Conservation (phyloP, 495 filamentous ascomycete genomes). For the Talaromyces stipitatus region DNA sequence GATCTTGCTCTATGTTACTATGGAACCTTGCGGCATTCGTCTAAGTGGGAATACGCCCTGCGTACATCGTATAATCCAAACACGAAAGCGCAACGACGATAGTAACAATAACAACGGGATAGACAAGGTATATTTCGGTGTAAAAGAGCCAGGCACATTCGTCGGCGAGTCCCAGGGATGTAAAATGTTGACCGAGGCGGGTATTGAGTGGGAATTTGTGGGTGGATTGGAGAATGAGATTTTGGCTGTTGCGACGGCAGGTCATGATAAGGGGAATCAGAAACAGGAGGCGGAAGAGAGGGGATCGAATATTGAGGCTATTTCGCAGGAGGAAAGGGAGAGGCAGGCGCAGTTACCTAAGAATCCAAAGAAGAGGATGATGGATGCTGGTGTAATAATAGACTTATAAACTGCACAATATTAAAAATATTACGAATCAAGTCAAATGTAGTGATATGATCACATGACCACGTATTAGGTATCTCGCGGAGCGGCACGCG, state of each 20-base stretch:
- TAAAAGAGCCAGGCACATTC: conserved; percentile 83
- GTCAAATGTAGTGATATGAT: background rate
- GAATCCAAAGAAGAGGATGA: conserved; percentile 44
- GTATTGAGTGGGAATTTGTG: conserved; percentile 66
- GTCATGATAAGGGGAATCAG: conserved; percentile 49
- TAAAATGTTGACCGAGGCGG: conserved; percentile 58
- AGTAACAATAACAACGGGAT: conserved; percentile 36
- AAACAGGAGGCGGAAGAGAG: conserved; percentile 21
- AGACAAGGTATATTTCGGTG: conserved; percentile 76
- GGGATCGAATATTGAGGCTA: conserved; percentile 25
- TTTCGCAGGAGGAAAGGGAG: conserved; percentile 26
- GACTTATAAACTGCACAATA: too few species aligned
- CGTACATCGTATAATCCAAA: conserved; percentile 67
- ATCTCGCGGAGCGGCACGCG: background rate
- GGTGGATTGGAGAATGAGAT: conserved; percentile 76
- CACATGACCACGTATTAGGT: background rate
- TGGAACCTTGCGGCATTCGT: conserved; percentile 84
- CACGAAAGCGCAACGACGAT: conserved; percentile 18
- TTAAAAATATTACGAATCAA: background rate
- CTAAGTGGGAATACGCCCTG: conserved; percentile 78
- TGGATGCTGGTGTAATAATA: conserved; percentile 19
- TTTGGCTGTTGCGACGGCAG: conserved; percentile 68
- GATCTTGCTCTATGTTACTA: conserved; percentile 78
- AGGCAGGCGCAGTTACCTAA: conserved; percentile 24
- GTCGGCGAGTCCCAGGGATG: conserved; percentile 73